Evolutionary conservation across 768 basidiomycete genomes (phyloP), one percentile per base, ranked within the genome.

Genomic region (Lactarius deliciosus): DNA sequence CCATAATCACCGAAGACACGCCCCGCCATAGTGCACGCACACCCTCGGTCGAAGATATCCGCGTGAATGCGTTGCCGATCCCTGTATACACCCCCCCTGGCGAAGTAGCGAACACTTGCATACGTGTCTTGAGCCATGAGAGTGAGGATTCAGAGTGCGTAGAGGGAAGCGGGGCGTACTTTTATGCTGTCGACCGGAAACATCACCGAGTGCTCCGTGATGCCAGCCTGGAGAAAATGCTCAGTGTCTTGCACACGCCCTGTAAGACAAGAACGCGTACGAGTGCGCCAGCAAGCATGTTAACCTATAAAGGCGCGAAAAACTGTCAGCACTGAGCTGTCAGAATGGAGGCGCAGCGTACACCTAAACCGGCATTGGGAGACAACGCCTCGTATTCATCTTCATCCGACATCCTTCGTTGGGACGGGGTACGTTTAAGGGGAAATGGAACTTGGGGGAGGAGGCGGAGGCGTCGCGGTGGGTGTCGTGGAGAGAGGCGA

Each of bases 121-220:
- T 99, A 74, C 97, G 92, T 56, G 97, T 98, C 97, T 99, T 38
- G 11, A 38, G 5, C 56, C 36, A 30, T 40, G n/a, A 5, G 30
- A 41, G 30, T 57, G 30, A 62, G 56, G 40, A 34, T 30, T 59
- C 36, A 25, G 18, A 32, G 22, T 38, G 41, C 40, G 36, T 5
- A 32, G 13, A 4, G 41, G 18, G 9, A 36, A 13, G 10, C 9
- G 20, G 53, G 16, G 34, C 88, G 66, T 65, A 92, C 97, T 84
- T 99, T 99, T 76, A 99, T 98, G 74, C 94, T 96, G 80, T 99
- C 97, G 69, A 98, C 81, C 6, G 97, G 97, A 76, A 92, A 99
- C 91, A 99, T 98, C 75, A 97, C 94, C 36, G 95, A 92, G 79
- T 99, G 97, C 77, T 99, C 97, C 62, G 96, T 95, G 72, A 99